These are phyloP conservation scores for Leccinellum luteum DNA, from an alignment of 768 basidiomycete genomes.

Conservation along the genomic window DNA sequence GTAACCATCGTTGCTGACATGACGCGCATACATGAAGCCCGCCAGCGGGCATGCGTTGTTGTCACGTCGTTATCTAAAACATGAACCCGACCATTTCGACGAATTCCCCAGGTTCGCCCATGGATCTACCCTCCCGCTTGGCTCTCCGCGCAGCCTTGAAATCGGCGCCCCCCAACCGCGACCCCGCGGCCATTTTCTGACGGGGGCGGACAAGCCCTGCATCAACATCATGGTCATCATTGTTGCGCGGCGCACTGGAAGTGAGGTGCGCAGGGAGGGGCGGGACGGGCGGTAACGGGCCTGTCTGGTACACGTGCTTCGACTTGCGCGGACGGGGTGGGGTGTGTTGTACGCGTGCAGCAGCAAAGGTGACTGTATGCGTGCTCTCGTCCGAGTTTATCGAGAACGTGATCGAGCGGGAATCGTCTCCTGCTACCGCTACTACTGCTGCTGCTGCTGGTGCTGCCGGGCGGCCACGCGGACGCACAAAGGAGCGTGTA, in stretches of 20 bases:
- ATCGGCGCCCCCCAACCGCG: conserved; percentile 26
- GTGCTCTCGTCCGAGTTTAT: conserved; percentile 28
- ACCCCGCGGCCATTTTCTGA: conserved; percentile 20
- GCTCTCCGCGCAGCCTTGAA: conserved; percentile 30
- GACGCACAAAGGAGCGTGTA: conserved; percentile 4
- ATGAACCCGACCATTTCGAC: conserved; percentile 32
- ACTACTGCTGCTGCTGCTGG: no score
- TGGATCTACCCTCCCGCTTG: conserved; percentile 21
- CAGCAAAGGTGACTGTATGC: conserved; percentile 21
- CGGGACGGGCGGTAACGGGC: conserved; percentile 27
- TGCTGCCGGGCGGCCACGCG: background rate
- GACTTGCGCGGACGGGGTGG: conserved; percentile 13
- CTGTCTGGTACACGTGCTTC: conserved; percentile 17
- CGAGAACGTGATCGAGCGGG: conserved; percentile 23
- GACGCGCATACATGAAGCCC: background rate
- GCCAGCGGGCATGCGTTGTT: background rate
- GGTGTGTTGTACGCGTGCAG: conserved; percentile 13
- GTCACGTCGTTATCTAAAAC: background rate
- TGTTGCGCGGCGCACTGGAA: background rate
- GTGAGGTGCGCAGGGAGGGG: conserved; percentile 17
- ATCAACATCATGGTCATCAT: conserved; percentile 3
- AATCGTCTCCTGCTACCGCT: conserved; percentile 15
- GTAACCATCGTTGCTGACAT: background rate
- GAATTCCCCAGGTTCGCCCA: background rate
- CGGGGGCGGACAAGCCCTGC: conserved; percentile 23